Evolutionary conservation across 805 yeast genomes (phyloP).

Genomic region (Zygosaccharomyces rouxii): DNA sequence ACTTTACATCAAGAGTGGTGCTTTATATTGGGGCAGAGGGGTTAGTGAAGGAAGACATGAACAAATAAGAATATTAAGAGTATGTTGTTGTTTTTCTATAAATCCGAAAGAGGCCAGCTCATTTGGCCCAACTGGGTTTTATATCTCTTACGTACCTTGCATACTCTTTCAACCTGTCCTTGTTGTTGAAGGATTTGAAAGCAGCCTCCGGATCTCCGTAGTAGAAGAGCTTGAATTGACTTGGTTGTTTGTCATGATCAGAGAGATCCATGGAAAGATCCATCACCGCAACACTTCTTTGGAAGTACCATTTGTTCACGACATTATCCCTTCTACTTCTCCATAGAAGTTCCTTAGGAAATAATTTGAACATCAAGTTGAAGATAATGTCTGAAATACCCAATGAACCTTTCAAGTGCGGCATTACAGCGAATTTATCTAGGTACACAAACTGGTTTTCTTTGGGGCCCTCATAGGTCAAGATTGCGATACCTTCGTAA

Average conservation of each 20-base stretch:
- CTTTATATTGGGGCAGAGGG: slow-evolving; percentile 17
- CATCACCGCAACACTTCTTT: slow-evolving; percentile 71
- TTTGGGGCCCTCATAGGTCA: slow-evolving; percentile 67
- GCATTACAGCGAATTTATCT: slow-evolving; percentile 90
- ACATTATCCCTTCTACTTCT: slow-evolving; percentile 83
- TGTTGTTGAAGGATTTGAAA: slow-evolving; percentile 15
- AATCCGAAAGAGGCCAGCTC: not conserved
- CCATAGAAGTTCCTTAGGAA: slow-evolving; percentile 79
- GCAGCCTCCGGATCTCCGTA: slow-evolving; percentile 36
- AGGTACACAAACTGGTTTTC: slow-evolving; percentile 59
- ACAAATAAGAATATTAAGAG: not conserved
- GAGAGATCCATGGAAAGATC: slow-evolving; percentile 39
- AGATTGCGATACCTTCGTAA: slow-evolving; percentile 91
- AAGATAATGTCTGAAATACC: slow-evolving; percentile 93
- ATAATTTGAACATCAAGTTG: slow-evolving; percentile 65
- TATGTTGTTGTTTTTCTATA: not conserved
- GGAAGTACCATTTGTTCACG: slow-evolving; percentile 97
- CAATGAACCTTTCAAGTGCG: slow-evolving; percentile 79
- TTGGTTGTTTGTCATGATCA: slow-evolving; percentile 33
- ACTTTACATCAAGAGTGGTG: slow-evolving; percentile 32
- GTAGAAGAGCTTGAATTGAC: slow-evolving; percentile 39
- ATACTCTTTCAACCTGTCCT: slow-evolving; percentile 23
- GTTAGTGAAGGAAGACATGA: not conserved
- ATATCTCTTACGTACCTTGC: slow-evolving; percentile 34
- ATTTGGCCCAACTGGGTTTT: slow-evolving; percentile 34